These are phyloP conservation scores for Umbelopsis ramanniana DNA, from an alignment of 192 early-diverging fungal species.

Conservation along the genomic window DNA sequence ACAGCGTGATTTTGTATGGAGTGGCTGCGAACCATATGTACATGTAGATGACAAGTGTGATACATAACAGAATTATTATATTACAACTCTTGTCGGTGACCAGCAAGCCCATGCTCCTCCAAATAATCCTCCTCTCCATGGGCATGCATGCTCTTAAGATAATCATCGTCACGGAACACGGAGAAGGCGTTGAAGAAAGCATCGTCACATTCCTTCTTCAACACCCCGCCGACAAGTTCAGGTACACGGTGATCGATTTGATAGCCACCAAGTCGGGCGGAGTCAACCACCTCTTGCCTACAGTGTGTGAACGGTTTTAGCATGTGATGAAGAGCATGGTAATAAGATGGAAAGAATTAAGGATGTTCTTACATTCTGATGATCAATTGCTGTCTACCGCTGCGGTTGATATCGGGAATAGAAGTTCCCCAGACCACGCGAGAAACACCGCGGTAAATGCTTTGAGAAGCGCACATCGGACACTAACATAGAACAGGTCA, in stretches of 20 bases:
- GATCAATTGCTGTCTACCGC: constrained; percentile 31
- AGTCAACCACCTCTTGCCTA: constrained; percentile 26
- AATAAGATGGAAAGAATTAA: neutral
- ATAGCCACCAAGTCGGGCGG: constrained; percentile 25
- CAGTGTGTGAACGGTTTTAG: neutral
- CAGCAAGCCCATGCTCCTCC: neutral
- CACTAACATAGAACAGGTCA: constrained; percentile 12
- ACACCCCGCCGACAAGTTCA: constrained; percentile 19
- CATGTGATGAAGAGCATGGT: neutral
- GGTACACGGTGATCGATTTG: constrained; percentile 16
- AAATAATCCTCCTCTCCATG: constrained; percentile 23
- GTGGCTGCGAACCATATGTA: constrained; percentile 27
- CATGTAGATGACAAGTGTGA: neutral
- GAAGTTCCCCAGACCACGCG: constrained; percentile 36
- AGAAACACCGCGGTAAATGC: constrained; percentile 31
- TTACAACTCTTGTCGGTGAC: constrained; percentile 11
- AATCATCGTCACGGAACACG: constrained; percentile 19
- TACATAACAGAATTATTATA: neutral
- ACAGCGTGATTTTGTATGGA: constrained; percentile 36
- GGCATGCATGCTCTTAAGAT: constrained; percentile 20
- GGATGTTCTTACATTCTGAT: constrained; percentile 23
- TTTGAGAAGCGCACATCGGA: constrained; percentile 36
- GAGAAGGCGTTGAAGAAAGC: constrained; percentile 29
- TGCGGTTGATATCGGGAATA: constrained; percentile 33
- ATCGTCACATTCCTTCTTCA: constrained; percentile 30